These are phyloP conservation scores for Backusella morwellensis DNA, from an alignment of 192 early-diverging fungal genomes.

Conservation along the genomic window DNA sequence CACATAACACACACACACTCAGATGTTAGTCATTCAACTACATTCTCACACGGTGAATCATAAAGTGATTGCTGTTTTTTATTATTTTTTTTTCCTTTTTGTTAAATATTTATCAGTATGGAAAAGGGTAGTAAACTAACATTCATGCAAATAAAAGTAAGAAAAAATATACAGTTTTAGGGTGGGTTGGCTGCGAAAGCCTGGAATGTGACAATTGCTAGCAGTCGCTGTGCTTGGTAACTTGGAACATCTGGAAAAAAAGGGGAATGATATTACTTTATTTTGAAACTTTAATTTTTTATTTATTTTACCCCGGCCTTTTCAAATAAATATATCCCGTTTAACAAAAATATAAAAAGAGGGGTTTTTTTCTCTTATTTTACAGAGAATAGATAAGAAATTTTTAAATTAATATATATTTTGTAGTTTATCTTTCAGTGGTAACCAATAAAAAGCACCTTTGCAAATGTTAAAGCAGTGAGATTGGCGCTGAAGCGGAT, in stretches of 20 bases:
- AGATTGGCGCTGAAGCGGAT: not conserved
- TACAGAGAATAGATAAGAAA: slow-evolving; percentile 1
- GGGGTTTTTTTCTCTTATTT: not conserved
- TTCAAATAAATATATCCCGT: not conserved
- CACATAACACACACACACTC: not conserved
- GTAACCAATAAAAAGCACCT: not conserved
- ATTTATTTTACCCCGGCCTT: not conserved
- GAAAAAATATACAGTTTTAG: not conserved
- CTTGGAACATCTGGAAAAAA: slow-evolving; percentile 9
- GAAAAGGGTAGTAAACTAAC: not conserved
- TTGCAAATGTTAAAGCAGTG: not conserved
- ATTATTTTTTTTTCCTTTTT: not conserved
- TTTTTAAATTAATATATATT: not conserved
- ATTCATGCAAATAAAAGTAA: not conserved
- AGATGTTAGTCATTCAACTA: not conserved
- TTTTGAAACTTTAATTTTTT: slow-evolving; percentile 3
- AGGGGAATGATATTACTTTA: not conserved
- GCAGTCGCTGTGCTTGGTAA: not conserved
- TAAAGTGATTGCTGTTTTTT: not conserved
- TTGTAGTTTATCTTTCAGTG: not conserved
- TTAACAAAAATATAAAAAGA: not conserved
- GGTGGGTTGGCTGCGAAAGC: not conserved
- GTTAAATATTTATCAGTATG: not conserved
- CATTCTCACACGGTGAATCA: not conserved
- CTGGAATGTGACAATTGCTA: not conserved